Percentiles rank a stretch among this genome's conserved stretches.
Conservation (phyloP, 768 basidiomycete species). For the Rubroboletus satanas region DNA sequence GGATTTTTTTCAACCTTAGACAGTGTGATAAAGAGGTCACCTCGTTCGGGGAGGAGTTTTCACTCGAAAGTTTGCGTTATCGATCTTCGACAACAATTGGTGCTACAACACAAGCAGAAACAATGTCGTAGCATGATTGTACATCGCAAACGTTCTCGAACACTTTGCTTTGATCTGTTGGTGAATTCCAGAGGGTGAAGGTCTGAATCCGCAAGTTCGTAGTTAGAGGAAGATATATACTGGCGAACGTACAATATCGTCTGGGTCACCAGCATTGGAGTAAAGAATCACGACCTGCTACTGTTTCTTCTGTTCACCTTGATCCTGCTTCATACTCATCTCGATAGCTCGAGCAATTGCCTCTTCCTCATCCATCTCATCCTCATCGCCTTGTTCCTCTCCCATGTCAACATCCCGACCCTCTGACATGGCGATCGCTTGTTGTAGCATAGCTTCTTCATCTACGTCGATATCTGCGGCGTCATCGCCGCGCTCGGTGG, state of each 20-base stretch:
- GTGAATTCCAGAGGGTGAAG: background rate
- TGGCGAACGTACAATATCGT: background rate
- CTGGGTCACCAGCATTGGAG: background rate
- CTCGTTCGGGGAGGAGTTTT: background rate
- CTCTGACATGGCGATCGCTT: conserved; percentile 75
- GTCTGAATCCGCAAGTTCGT: background rate
- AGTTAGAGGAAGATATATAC: conserved; percentile 3
- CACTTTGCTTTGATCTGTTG: background rate
- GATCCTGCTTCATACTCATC: conserved; percentile 82
- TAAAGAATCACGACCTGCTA: conserved; percentile 5
- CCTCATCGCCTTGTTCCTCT: conserved; percentile 53
- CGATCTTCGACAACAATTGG: background rate
- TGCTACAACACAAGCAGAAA: background rate
- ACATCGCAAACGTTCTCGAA: background rate
- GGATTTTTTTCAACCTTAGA: conserved; percentile 30
- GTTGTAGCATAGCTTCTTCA: conserved; percentile 72
- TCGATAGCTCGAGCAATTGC: conserved; percentile 88
- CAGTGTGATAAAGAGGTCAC: conserved; percentile 8
- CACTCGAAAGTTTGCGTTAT: conserved; percentile 9
- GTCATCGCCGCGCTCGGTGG: conserved; percentile 20
- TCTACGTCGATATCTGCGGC: conserved; percentile 59
- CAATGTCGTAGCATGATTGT: background rate
- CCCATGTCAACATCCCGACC: conserved; percentile 51
- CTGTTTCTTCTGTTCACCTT: conserved; percentile 40
- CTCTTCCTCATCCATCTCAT: conserved; percentile 78